Percentiles rank a stretch among this genome's conserved stretches.
phyloP scores from a whole-genome alignment of 2,329 filamentous ascomycete species.

The Davidsoniella virescens region DNA sequence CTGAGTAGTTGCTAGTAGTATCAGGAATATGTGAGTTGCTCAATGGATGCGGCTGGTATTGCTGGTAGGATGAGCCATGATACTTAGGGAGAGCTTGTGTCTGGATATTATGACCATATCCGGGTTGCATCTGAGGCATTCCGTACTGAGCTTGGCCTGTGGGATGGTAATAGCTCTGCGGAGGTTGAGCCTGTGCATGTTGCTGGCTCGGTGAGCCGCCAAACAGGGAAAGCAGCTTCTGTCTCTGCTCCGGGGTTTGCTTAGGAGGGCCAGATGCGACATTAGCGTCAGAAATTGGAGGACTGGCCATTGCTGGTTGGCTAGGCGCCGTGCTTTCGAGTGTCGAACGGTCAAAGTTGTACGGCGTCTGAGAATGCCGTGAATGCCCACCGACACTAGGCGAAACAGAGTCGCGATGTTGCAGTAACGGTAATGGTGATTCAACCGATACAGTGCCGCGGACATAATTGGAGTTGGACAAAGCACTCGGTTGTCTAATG shows the following conservation, averaged over 20 bases:
- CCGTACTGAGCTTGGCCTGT: neutral
- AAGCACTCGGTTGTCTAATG: conserved; percentile 6
- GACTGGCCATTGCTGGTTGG: conserved; percentile 16
- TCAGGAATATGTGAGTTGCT: conserved; percentile 10
- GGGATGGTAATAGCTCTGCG: conserved; percentile 1
- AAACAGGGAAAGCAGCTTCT: conserved; percentile 45
- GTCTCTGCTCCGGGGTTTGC: conserved; percentile 25
- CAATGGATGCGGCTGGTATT: conserved; percentile 10
- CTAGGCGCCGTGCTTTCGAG: conserved; percentile 12
- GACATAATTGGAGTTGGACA: conserved; percentile 9
- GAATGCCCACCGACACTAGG: conserved; percentile 12
- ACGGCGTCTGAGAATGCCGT: conserved; percentile 12
- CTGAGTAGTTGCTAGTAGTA: neutral
- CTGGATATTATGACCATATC: conserved; percentile 7
- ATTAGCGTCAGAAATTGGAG: conserved; percentile 18
- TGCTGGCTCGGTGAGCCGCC: conserved; percentile 28
- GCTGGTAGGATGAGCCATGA: conserved; percentile 9
- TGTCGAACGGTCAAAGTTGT: conserved; percentile 11
- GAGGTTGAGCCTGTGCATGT: neutral
- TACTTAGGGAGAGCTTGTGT: conserved; percentile 3
- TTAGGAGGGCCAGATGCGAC: conserved; percentile 18
- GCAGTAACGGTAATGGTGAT: conserved; percentile 5
- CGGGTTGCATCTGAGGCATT: conserved; percentile 1
- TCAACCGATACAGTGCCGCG: conserved; percentile 11
- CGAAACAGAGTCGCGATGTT: conserved; percentile 7